Evolutionary conservation across 192 early-diverging fungal species (phyloP).

Genomic region (Coemansia brasiliensis): DNA sequence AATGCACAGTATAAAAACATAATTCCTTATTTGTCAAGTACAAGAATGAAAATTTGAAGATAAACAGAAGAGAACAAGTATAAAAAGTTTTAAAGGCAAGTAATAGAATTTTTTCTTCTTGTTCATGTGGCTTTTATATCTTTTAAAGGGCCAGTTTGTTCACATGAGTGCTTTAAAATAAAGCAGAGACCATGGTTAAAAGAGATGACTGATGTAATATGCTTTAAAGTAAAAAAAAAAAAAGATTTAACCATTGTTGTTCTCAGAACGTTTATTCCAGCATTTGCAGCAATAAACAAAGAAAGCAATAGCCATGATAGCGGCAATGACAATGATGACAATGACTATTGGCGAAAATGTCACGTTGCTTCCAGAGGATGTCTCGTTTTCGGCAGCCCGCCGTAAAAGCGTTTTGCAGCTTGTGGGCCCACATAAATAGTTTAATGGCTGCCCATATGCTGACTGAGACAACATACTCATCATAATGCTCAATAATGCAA

Average conservation of each 20-base stretch:
- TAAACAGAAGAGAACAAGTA: neutral
- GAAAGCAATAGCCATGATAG: neutral
- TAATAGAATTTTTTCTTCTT: too few species aligned
- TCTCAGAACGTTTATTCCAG: too few species aligned
- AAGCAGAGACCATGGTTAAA: too few species aligned
- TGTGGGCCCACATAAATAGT: neutral
- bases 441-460: neutral
- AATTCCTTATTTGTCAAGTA: too few species aligned
- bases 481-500: neutral
- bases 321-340: constrained; percentile 1
- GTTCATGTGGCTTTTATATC: too few species aligned
- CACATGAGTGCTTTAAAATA: too few species aligned
- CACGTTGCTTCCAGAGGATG: neutral
- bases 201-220: too few species aligned
- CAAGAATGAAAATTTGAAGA: neutral
- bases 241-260: too few species aligned
- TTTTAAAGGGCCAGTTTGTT: too few species aligned
- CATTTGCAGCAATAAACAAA: too few species aligned
- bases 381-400: neutral
- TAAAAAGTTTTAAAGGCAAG: too few species aligned
- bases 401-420: neutral
- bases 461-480: neutral
- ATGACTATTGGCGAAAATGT: neutral
- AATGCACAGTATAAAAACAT: neutral
- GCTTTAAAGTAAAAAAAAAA: too few species aligned